Percentiles rank a stretch among this genome's conserved stretches.
phyloP scores from a whole-genome alignment of 2,329 filamentous ascomycete species.

The Verticillium albo-atrum region DNA sequence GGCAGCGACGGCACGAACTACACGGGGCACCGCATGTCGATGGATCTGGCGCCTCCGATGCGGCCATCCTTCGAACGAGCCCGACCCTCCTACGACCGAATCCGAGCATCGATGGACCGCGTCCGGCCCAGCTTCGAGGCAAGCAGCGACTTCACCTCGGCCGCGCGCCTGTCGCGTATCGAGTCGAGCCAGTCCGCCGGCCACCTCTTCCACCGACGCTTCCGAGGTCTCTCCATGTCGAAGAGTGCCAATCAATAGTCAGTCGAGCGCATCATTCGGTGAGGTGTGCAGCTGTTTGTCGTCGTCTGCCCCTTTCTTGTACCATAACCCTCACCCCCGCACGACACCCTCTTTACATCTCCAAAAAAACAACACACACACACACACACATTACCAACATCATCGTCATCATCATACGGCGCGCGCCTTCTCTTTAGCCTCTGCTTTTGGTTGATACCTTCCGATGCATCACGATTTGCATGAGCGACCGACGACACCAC shows the following conservation, averaged over 20 bases:
- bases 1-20: constrained; percentile 94
- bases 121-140: constrained; percentile 80
- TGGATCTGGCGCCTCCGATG: constrained; percentile 38
- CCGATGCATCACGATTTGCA: constrained; percentile 43
- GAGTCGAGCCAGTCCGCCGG: constrained; percentile 61
- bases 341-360: not conserved
- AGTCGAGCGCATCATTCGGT: not conserved
- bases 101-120: constrained; percentile 82
- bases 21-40: constrained; percentile 60
- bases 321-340: constrained; percentile 1
- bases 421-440: not conserved
- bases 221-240: constrained; percentile 38
- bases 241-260: constrained; percentile 34
- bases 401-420: not conserved
- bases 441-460: constrained; percentile 26
- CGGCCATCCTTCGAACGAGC: constrained; percentile 62
- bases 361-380: not conserved
- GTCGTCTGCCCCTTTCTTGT: constrained; percentile 3
- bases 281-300: not conserved
- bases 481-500: constrained; percentile 40
- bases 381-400: not conserved
- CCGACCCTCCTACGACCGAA: constrained; percentile 82
- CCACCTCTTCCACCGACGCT: constrained; percentile 25
- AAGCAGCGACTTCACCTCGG: constrained; percentile 87
- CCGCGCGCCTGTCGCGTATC: constrained; percentile 76